phyloP scores from a whole-genome alignment of 164 flowering plant species.

The Magnolia changhungtana region DNA sequence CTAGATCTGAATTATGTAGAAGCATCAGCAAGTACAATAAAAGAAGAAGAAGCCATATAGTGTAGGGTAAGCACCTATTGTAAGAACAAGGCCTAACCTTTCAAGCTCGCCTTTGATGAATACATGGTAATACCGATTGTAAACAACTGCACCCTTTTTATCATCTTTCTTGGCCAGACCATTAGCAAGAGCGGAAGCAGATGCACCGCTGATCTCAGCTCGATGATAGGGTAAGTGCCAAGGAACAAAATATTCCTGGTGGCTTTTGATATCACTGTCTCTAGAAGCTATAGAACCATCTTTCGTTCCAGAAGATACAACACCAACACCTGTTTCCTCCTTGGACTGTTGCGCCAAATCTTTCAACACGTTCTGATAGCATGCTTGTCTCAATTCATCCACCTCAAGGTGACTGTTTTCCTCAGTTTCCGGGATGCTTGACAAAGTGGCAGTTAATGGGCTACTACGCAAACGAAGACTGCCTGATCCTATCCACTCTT shows the following conservation, averaged over 20 bases:
- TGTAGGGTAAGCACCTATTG: neutral
- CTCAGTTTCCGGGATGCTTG: slow-evolving; percentile 79
- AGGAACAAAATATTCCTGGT: slow-evolving; percentile 96
- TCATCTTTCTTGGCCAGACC: slow-evolving; percentile 90
- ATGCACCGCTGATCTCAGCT: slow-evolving; percentile 87
- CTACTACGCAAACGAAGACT: slow-evolving; percentile 52
- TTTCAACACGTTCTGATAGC: slow-evolving; percentile 10
- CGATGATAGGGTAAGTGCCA: slow-evolving; percentile 99
- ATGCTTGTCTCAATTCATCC: neutral
- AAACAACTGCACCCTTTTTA: slow-evolving; percentile 92
- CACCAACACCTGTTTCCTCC: slow-evolving; percentile 14
- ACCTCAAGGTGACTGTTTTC: slow-evolving; percentile 29
- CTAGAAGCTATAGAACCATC: slow-evolving; percentile 16
- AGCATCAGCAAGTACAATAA: neutral
- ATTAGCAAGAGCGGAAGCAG: slow-evolving; percentile 72
- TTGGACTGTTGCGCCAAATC: slow-evolving; percentile 12
- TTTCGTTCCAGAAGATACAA: slow-evolving; percentile 15
- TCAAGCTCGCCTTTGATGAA: slow-evolving; percentile 94
- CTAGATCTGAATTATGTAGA: neutral
- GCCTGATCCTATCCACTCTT: slow-evolving; percentile 91
- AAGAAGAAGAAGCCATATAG: neutral
- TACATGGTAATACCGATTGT: slow-evolving; percentile 96
- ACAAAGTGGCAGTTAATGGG: slow-evolving; percentile 37
- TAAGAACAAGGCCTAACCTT: slow-evolving; percentile 41
- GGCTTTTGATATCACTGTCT: slow-evolving; percentile 26